Conservation (phyloP, 169 alveolate genomes). For the Plasmodium blacklocki region DNA sequence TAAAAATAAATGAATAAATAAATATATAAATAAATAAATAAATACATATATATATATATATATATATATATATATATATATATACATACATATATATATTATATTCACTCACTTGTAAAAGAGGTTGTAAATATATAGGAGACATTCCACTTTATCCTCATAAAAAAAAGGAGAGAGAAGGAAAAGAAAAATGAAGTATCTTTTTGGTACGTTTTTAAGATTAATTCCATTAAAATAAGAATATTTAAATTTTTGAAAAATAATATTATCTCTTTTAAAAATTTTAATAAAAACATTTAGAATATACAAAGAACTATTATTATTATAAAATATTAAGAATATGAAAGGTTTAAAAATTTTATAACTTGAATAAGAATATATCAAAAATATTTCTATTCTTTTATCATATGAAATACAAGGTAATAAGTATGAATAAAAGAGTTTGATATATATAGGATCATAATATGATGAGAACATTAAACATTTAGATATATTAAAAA, state of each 20-base stretch:
- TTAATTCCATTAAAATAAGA: constrained; percentile 37
- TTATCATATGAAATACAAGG: constrained; percentile 63
- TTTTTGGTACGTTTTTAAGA: constrained; percentile 42
- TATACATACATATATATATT: not conserved
- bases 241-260: constrained; percentile 61
- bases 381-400: constrained; percentile 65
- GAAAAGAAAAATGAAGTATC: constrained; percentile 33
- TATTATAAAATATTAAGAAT: constrained; percentile 48
- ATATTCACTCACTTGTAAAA: constrained; percentile 39
- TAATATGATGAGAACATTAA: constrained; percentile 25
- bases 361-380: constrained; percentile 24
- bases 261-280: constrained; percentile 3
- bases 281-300: constrained; percentile 5
- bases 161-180: constrained; percentile 57
- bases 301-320: constrained; percentile 20
- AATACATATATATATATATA: not conserved
- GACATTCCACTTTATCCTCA: constrained; percentile 34
- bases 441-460: constrained; percentile 57
- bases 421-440: constrained; percentile 45
- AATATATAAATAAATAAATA: not conserved
- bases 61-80: not conserved
- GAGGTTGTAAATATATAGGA: constrained; percentile 43
- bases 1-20: not conserved
- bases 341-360: constrained; percentile 50
- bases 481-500: constrained; percentile 33